Evolutionary conservation across 1,139 yeast species (phyloP), one percentile per base, ranked within the genome.

Genomic region (Geotrichum phurueaensis): DNA sequence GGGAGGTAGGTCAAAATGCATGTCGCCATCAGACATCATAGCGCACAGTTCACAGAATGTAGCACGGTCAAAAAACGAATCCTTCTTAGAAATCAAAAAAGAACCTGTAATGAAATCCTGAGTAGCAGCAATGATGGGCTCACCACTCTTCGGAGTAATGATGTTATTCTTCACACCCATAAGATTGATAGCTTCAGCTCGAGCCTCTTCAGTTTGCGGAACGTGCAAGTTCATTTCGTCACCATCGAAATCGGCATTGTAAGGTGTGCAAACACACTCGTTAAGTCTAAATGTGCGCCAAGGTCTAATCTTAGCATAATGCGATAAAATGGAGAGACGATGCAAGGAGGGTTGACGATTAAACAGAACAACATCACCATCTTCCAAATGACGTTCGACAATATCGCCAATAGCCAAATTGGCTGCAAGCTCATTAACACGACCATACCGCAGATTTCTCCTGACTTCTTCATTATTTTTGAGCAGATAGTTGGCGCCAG

Each of bases 211-310:
- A 0, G 99, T 94, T 76, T 95, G 99, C 1, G 99, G 99, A 53
- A 95, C 99, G 72, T 95, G 99, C 72, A 95, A 80, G 74, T 95
- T 95, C 99, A 95, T 95, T 76, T 95, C 99, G 76, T 95, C 99
- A 75, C 99, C 99, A 75, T 95, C 99, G 72, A 95, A 95, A 82
- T 95, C 99, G 51, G 99, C 99, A 75, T 95, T 95, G 76, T 94
- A 95, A 1, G 99, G 99, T 0, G 99, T 94, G 79, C 99, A 95
- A 18, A 94, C 99, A 87, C 99, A 95, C 75, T 95, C 99, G 71
- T 95, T 95, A 68, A 95, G 81, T 67, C 99, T 81, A 78, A 95
- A 89, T 0, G 99, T 95, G 78, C 99, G 83, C 99, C 99, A 95
- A 0, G 99, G 99, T 68, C 97, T 83, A 68, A 95, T 86, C 71